These are phyloP conservation scores for Plasmodium adleri DNA, from an alignment of 169 alveolate genomes.

Conservation along the genomic window DNA sequence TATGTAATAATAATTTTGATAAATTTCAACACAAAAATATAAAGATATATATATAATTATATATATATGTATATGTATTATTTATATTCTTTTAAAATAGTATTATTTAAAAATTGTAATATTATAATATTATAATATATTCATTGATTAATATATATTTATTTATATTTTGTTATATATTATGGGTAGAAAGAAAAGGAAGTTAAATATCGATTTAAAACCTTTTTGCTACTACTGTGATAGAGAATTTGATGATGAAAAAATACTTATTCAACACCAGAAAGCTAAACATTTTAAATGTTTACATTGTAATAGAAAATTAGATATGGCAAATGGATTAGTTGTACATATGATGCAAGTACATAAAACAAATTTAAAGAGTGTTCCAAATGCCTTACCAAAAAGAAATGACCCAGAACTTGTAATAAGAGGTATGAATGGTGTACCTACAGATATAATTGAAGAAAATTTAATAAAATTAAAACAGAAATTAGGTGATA, in stretches of 20 bases:
- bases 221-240: constrained; percentile 99
- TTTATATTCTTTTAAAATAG: not conserved
- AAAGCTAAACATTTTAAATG: constrained; percentile 98
- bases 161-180: not conserved
- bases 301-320: constrained; percentile 94
- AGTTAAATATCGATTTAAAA: constrained; percentile 91
- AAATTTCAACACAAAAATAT: too few species aligned
- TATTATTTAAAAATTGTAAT: too few species aligned
- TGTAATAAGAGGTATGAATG: constrained; percentile 98
- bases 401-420: constrained; percentile 96
- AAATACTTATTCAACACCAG: constrained; percentile 97
- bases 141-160: not conserved
- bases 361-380: constrained; percentile 91
- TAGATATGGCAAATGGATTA: constrained; percentile 95
- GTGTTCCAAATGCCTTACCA: constrained; percentile 97
- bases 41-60: not conserved
- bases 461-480: constrained; percentile 87
- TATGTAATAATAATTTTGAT: too few species aligned
- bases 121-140: not conserved
- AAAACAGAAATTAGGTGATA: constrained; percentile 83
- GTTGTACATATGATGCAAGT: constrained; percentile 94
- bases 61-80: not conserved
- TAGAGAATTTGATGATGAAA: constrained; percentile 97
- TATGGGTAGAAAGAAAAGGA: constrained; percentile 96
- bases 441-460: constrained; percentile 93